Conservation (phyloP, 805 yeast genomes). For the Torulaspora gathmanii region DNA sequence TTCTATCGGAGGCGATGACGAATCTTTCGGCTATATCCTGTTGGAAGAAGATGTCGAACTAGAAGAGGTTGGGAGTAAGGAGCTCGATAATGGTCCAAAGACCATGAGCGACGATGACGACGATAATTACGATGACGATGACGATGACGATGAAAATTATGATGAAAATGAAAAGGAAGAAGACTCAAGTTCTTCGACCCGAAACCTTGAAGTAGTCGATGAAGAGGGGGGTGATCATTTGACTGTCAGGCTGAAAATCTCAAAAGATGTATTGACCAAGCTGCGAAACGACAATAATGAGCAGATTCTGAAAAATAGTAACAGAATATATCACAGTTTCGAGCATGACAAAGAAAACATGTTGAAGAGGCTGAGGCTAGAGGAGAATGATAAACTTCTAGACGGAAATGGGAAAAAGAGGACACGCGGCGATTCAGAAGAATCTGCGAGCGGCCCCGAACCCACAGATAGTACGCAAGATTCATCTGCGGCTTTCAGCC, state of each 20-base stretch:
- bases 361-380: conserved; percentile 68
- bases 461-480: conserved; percentile 11
- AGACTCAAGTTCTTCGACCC: neutral
- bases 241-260: conserved; percentile 35
- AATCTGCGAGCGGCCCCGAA: conserved; percentile 7
- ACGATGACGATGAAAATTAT: conserved; percentile 16
- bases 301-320: conserved; percentile 53
- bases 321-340: conserved; percentile 68
- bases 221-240: conserved; percentile 23
- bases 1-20: conserved; percentile 21
- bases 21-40: conserved; percentile 14
- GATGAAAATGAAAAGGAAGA: conserved; percentile 17
- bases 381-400: conserved; percentile 71
- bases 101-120: conserved; percentile 13
- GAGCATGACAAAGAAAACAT: conserved; percentile 74
- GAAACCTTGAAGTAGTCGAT: conserved; percentile 2
- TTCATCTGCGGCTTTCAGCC: conserved; percentile 16
- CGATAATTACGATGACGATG: conserved; percentile 18
- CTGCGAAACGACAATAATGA: conserved; percentile 35
- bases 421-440: conserved; percentile 21
- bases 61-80: neutral
- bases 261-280: conserved; percentile 34
- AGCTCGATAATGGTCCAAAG: conserved; percentile 1
- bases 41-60: conserved; percentile 13
- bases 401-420: conserved; percentile 31